Evolutionary conservation across 1,284 basidiomycete species (phyloP).

Genomic region (Vanrija humicola): DNA sequence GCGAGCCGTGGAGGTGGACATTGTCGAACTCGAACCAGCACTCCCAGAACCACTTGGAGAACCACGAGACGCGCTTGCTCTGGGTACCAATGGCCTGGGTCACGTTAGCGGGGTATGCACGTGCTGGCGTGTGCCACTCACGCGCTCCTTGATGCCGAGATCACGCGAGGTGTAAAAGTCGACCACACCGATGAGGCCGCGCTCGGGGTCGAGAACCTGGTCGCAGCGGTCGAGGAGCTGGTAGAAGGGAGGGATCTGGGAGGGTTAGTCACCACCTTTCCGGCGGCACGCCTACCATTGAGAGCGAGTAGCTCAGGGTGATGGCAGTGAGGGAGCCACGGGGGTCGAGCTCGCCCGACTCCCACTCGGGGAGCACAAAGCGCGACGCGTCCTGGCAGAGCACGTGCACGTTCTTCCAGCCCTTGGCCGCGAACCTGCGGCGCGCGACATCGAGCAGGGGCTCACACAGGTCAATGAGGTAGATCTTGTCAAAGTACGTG

Average conservation of each 20-base stretch:
- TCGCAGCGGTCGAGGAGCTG: slow-evolving; percentile 67
- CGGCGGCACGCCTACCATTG: slow-evolving; percentile 55
- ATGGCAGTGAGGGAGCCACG: slow-evolving; percentile 60
- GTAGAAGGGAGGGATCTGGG: slow-evolving; percentile 67
- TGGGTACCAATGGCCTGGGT: slow-evolving; percentile 62
- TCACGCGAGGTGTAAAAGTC: slow-evolving; percentile 75
- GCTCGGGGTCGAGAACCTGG: slow-evolving; percentile 61
- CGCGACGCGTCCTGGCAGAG: slow-evolving; percentile 70
- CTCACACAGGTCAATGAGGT: slow-evolving; percentile 71
- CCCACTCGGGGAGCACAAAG: slow-evolving; percentile 65
- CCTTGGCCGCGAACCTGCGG: slow-evolving; percentile 62
- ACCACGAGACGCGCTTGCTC: slow-evolving; percentile 67
- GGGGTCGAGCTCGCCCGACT: slow-evolving; percentile 52
- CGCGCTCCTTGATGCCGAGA: slow-evolving; percentile 54
- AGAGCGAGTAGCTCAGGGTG: slow-evolving; percentile 68
- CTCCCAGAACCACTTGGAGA: slow-evolving; percentile 76
- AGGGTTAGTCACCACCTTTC: neutral
- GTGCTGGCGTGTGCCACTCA: slow-evolving; percentile 16
- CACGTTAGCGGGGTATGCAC: slow-evolving; percentile 14
- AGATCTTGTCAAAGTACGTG: slow-evolving; percentile 64
- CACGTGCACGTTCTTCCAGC: slow-evolving; percentile 71
- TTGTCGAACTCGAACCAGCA: slow-evolving; percentile 78
- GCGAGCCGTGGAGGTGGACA: slow-evolving; percentile 64
- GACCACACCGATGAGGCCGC: slow-evolving; percentile 66
- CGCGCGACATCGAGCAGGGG: slow-evolving; percentile 69